Conservation (phyloP, 1,139 yeast species). For the Fermentozyma sake region DNA sequence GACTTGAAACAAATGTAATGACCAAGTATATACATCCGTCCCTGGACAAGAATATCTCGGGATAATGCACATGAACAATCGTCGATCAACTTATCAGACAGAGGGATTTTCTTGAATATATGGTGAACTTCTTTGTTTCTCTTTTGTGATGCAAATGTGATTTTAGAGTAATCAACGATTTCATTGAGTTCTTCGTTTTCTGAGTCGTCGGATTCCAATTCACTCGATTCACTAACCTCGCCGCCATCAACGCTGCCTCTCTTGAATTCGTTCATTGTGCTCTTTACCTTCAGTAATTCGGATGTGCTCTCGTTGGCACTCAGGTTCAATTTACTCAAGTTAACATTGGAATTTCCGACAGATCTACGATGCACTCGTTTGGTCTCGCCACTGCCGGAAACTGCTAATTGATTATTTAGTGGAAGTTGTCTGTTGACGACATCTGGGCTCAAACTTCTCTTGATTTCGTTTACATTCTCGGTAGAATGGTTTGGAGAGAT, state of each 20-base stretch:
- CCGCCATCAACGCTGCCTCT: conserved; percentile 5
- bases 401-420: conserved; percentile 12
- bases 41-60: conserved; percentile 69
- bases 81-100: conserved; percentile 51
- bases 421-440: conserved; percentile 11
- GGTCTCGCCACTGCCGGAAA: conserved; percentile 14
- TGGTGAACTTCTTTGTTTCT: conserved; percentile 62
- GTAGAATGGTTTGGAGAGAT: conserved; percentile 17
- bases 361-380: conserved; percentile 22
- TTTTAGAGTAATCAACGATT: conserved; percentile 16
- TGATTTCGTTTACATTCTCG: conserved; percentile 15
- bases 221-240: conserved; percentile 5
- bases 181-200: conserved; percentile 11
- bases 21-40: conserved; percentile 61
- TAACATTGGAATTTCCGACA: conserved; percentile 7
- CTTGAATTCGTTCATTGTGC: conserved; percentile 1
- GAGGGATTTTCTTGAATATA: conserved; percentile 52
- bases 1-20: conserved; percentile 64
- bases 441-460: conserved; percentile 18
- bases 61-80: conserved; percentile 71
- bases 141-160: conserved; percentile 34
- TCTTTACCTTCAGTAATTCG: conserved; percentile 4
- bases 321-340: not conserved
- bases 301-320: conserved; percentile 1
- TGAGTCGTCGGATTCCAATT: conserved; percentile 10